A percentile compares a stretch with the other conserved stretches of the same genome.
Conservation (phyloP, 2,329 filamentous ascomycete species). For the Neopestalotiopsis sp. region DNA sequence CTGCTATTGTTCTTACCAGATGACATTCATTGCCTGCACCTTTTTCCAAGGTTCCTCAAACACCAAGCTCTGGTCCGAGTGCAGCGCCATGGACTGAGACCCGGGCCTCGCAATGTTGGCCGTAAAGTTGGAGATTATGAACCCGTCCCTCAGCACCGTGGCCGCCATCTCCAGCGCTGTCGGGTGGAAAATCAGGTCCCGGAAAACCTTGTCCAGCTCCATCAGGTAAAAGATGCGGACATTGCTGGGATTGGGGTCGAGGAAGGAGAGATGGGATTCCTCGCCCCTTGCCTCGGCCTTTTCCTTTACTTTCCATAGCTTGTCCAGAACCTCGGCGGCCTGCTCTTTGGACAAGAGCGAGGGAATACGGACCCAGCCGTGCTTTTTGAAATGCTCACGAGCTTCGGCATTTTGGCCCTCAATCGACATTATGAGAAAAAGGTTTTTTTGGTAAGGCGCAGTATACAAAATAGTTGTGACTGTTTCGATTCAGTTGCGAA, state of each 20-base stretch:
- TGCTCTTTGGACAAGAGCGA: conserved; percentile 28
- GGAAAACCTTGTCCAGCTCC: conserved; percentile 34
- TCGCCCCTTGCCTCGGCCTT: conserved; percentile 28
- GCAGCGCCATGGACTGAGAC: conserved; percentile 34
- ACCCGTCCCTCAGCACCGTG: conserved; percentile 32
- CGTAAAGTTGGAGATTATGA: conserved; percentile 40
- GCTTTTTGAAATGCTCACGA: conserved; percentile 25
- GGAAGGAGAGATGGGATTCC: conserved; percentile 28
- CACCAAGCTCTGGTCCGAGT: conserved; percentile 38
- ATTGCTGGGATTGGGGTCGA: conserved; percentile 36
- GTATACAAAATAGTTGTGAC: neutral
- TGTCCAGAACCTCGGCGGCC: conserved; percentile 24
- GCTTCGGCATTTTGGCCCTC: conserved; percentile 6
- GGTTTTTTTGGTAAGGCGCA: neutral
- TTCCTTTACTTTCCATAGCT: conserved; percentile 33
- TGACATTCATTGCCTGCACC: conserved; percentile 27
- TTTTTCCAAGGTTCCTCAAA: conserved; percentile 38
- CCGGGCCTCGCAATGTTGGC: conserved; percentile 41
- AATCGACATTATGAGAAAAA: neutral
- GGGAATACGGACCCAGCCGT: conserved; percentile 33
- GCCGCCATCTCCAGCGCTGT: conserved; percentile 33
- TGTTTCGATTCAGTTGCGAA: neutral
- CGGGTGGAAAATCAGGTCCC: conserved; percentile 27
- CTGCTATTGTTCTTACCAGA: conserved; percentile 28
- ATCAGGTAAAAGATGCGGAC: conserved; percentile 38